Conservation (phyloP, 306 rosid genomes). For the Nissolia schottii region DNA sequence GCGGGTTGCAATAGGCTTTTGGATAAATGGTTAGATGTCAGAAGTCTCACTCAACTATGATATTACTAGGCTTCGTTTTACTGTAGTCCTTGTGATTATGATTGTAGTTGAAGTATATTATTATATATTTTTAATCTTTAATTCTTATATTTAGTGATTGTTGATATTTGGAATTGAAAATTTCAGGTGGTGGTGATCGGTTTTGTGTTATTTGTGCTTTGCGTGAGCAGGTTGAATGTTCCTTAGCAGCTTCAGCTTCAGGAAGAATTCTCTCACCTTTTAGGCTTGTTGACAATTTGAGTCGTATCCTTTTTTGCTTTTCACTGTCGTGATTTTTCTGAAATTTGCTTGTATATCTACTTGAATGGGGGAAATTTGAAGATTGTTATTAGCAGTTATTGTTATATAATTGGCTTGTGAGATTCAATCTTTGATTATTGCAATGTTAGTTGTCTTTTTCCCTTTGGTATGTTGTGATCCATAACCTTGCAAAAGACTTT, state of each 20-base stretch:
- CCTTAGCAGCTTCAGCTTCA: conserved; percentile 36
- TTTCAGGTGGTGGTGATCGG: conserved; percentile 48
- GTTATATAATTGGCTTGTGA: neutral
- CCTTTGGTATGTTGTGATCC: conserved; percentile 34
- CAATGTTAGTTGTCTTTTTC: neutral
- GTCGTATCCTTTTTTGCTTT: conserved; percentile 57
- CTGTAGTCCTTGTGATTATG: neutral
- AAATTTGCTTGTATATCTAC: neutral
- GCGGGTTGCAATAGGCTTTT: neutral
- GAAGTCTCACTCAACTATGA: neutral
- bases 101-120: neutral
- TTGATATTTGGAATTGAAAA: conserved; percentile 16
- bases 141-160: neutral
- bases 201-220: conserved; percentile 75
- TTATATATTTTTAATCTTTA: neutral
- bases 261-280: conserved; percentile 52
- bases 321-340: neutral
- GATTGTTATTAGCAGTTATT: neutral
- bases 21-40: neutral
- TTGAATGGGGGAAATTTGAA: neutral
- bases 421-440: neutral
- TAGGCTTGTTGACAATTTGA: conserved; percentile 59
- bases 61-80: neutral
- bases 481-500: conserved; percentile 51
- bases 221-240: conserved; percentile 41